Evolutionary conservation across 2,329 filamentous ascomycete genomes (phyloP).

Genomic region (Trichophyton equinum): DNA sequence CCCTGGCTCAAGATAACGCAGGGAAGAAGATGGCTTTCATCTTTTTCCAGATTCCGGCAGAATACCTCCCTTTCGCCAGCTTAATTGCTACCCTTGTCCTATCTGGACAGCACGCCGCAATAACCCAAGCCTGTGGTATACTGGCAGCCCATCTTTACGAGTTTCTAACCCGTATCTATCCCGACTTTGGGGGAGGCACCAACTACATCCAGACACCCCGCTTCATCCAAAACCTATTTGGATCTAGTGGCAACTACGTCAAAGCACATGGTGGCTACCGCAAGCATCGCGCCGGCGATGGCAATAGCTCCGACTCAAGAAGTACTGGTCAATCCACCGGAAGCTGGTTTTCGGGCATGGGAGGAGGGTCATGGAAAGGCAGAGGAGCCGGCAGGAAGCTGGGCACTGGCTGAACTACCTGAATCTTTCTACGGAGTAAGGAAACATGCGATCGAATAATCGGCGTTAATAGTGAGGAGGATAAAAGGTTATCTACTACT

Average conservation of each 20-base stretch:
- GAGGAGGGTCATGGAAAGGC: constrained; percentile 25
- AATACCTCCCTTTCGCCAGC: constrained; percentile 69
- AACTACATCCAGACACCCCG: constrained; percentile 64
- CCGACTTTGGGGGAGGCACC: constrained; percentile 70
- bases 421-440: too few species aligned
- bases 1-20: constrained; percentile 72
- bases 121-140: constrained; percentile 63
- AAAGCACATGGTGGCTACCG: constrained; percentile 36
- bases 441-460: too few species aligned
- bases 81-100: constrained; percentile 62
- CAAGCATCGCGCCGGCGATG: constrained; percentile 51
- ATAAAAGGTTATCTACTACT: too few species aligned
- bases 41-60: constrained; percentile 70
- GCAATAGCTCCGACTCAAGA: constrained; percentile 13
- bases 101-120: constrained; percentile 43
- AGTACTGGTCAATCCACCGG: background rate
- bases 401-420: constrained; percentile 21
- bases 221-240: constrained; percentile 57
- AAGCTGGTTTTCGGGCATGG: constrained; percentile 23
- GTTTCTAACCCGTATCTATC: constrained; percentile 78
- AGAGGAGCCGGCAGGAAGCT: constrained; percentile 32
- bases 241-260: background rate
- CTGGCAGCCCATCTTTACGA: constrained; percentile 81
- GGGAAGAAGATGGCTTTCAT: constrained; percentile 65
- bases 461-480: too few species aligned